Percentiles rank a stretch among this genome's conserved stretches.
Evolutionary conservation across 2,329 filamentous ascomycete genomes (phyloP).

Genomic region (Penicillium sp.): DNA sequence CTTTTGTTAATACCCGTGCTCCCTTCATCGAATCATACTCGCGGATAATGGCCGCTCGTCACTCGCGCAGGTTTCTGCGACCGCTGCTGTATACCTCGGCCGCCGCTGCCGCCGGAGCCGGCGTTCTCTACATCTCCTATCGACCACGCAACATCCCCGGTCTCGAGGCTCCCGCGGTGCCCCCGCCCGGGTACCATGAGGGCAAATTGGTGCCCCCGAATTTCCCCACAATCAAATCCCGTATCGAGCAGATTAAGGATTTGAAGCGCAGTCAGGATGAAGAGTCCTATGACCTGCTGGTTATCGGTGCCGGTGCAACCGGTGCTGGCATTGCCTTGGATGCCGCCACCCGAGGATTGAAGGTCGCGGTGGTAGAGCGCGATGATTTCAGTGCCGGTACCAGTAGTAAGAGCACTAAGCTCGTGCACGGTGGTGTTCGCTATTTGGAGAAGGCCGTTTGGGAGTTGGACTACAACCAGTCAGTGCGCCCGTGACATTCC

Average conservation of each 20-base stretch:
- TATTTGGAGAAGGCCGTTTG: constrained; percentile 85
- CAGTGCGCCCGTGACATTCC: constrained; percentile 20
- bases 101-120: constrained; percentile 54
- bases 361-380: constrained; percentile 76
- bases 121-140: constrained; percentile 61
- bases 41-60: constrained; percentile 40
- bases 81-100: constrained; percentile 60
- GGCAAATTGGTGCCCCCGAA: constrained; percentile 57
- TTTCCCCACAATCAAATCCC: constrained; percentile 52
- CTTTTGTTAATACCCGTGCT: background rate
- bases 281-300: constrained; percentile 70
- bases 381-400: constrained; percentile 82
- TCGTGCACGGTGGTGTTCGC: constrained; percentile 80
- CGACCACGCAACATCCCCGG: constrained; percentile 65
- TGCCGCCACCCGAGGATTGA: constrained; percentile 73
- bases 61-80: constrained; percentile 53
- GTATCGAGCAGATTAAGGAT: constrained; percentile 53
- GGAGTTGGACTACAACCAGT: constrained; percentile 82
- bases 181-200: constrained; percentile 62
- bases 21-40: background rate
- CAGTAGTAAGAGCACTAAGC: constrained; percentile 83
- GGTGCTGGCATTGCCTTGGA: constrained; percentile 79
- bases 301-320: constrained; percentile 78
- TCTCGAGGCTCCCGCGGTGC: constrained; percentile 60
- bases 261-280: constrained; percentile 45